These are phyloP conservation scores for Dryas alaskensis DNA, from an alignment of 306 rosid genomes.

Conservation along the genomic window DNA sequence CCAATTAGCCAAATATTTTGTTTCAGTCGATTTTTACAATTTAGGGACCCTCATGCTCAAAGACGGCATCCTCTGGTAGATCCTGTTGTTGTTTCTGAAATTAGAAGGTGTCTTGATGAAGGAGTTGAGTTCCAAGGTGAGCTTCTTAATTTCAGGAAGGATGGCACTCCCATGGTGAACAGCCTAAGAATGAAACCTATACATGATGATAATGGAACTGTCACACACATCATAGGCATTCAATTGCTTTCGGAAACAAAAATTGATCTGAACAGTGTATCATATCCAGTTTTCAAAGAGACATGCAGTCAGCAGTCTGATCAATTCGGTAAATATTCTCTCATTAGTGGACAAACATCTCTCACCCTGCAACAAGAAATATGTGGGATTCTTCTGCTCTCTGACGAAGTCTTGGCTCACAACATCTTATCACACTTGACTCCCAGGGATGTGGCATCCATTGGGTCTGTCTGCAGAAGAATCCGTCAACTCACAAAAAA, in stretches of 20 bases:
- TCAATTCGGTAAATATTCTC: slow-evolving; percentile 38
- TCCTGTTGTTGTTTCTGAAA: slow-evolving; percentile 96
- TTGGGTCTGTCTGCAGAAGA: slow-evolving; percentile 96
- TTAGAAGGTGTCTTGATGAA: slow-evolving; percentile 81
- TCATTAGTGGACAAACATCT: slow-evolving; percentile 40
- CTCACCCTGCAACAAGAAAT: slow-evolving; percentile 51
- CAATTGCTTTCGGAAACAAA: slow-evolving; percentile 86
- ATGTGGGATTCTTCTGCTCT: slow-evolving; percentile 92
- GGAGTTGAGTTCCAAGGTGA: slow-evolving; percentile 92
- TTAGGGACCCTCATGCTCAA: slow-evolving; percentile 90
- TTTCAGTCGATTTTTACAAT: slow-evolving; percentile 93
- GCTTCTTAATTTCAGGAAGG: slow-evolving; percentile 90
- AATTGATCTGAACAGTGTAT: slow-evolving; percentile 64
- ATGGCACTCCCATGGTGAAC: slow-evolving; percentile 85
- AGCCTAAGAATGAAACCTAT: slow-evolving; percentile 77
- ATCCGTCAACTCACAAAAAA: slow-evolving; percentile 83
- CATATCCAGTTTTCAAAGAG: slow-evolving; percentile 93
- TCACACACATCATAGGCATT: slow-evolving; percentile 84
- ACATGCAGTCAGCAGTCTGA: slow-evolving; percentile 52
- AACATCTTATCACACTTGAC: slow-evolving; percentile 91
- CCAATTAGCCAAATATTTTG: not conserved
- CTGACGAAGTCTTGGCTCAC: slow-evolving; percentile 96
- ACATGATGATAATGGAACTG: slow-evolving; percentile 77
- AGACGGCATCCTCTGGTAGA: slow-evolving; percentile 94
- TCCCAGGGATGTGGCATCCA: slow-evolving; percentile 95